Conservation (phyloP, 441 rosid species). For the Hura crepitans region DNA sequence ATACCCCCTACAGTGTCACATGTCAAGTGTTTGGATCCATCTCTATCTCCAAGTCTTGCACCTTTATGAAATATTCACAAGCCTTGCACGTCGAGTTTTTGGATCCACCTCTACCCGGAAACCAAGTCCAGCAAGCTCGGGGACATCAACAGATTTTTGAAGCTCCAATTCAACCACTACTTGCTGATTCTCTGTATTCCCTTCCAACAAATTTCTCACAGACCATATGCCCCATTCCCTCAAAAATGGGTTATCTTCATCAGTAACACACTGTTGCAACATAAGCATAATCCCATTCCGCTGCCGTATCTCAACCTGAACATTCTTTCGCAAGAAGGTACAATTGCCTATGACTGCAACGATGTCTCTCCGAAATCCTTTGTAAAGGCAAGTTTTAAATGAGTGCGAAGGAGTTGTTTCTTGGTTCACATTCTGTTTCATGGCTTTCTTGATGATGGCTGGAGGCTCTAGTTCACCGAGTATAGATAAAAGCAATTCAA, state of each 20-base stretch:
- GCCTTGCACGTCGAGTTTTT: slow-evolving; percentile 52
- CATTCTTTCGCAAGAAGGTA: slow-evolving; percentile 41
- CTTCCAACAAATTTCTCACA: slow-evolving; percentile 62
- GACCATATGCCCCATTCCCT: slow-evolving; percentile 91
- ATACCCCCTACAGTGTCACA: not conserved
- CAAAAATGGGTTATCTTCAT: slow-evolving; percentile 70
- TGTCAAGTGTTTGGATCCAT: slow-evolving; percentile 42
- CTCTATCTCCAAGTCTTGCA: slow-evolving; percentile 34
- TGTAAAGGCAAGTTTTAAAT: slow-evolving; percentile 53
- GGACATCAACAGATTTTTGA: slow-evolving; percentile 60
- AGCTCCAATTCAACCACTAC: slow-evolving; percentile 66
- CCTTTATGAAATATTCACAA: slow-evolving; percentile 53
- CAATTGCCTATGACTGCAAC: slow-evolving; percentile 76
- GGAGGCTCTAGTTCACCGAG: slow-evolving; percentile 68
- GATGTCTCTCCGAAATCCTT: slow-evolving; percentile 72
- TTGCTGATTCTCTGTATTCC: slow-evolving; percentile 63
- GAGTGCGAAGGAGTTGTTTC: slow-evolving; percentile 24
- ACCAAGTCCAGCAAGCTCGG: slow-evolving; percentile 64
- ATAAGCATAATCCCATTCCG: slow-evolving; percentile 49
- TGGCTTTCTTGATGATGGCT: slow-evolving; percentile 45
- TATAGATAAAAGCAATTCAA: slow-evolving; percentile 43
- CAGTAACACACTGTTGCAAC: slow-evolving; percentile 69
- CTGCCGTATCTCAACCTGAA: slow-evolving; percentile 59
- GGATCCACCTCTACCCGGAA: slow-evolving; percentile 66
- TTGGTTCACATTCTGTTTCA: slow-evolving; percentile 29